These are phyloP conservation scores for Puccinia sorghi DNA, from an alignment of 1,284 basidiomycete genomes.

Conservation along the genomic window DNA sequence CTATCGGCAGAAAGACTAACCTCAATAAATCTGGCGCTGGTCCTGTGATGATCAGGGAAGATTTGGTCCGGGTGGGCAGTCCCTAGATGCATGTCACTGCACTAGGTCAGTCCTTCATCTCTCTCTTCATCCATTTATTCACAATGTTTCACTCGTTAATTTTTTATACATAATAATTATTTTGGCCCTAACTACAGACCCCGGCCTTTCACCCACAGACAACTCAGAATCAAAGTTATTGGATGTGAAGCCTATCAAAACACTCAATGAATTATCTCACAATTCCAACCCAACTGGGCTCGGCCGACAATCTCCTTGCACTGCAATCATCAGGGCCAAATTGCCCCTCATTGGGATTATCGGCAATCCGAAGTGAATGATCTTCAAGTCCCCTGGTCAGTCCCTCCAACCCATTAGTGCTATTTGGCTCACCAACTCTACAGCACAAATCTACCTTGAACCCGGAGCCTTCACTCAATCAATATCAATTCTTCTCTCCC, in stretches of 20 bases:
- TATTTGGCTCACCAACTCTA: too few relatives aligned
- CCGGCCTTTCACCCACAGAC: background rate
- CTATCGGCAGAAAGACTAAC: slow-evolving; percentile 38
- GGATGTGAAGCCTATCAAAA: background rate
- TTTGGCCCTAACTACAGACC: background rate
- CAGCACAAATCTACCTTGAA: too few relatives aligned
- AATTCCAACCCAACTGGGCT: background rate
- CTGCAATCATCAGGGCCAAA: slow-evolving; percentile 1
- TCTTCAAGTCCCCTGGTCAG: too few relatives aligned
- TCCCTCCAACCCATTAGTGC: too few relatives aligned
- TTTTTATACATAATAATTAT: background rate
- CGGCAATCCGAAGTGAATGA: too few relatives aligned
- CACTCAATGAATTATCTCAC: background rate
- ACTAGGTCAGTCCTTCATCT: background rate
- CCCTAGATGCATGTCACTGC: slow-evolving; percentile 48
- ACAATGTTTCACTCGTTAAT: background rate
- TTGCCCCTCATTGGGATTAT: slow-evolving; percentile 3
- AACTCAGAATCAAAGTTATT: slow-evolving; percentile 3
- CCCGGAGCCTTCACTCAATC: too few relatives aligned
- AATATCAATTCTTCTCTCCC: too few relatives aligned
- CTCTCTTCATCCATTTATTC: too few relatives aligned
- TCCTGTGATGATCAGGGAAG: slow-evolving; percentile 31
- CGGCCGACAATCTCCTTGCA: slow-evolving; percentile 7
- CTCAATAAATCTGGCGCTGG: slow-evolving; percentile 23
- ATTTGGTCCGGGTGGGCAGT: slow-evolving; percentile 43